Evolutionary conservation across 352 stramenopile species (phyloP), one percentile per base, ranked within the genome.

Genomic region (Pythium brachiatum): DNA sequence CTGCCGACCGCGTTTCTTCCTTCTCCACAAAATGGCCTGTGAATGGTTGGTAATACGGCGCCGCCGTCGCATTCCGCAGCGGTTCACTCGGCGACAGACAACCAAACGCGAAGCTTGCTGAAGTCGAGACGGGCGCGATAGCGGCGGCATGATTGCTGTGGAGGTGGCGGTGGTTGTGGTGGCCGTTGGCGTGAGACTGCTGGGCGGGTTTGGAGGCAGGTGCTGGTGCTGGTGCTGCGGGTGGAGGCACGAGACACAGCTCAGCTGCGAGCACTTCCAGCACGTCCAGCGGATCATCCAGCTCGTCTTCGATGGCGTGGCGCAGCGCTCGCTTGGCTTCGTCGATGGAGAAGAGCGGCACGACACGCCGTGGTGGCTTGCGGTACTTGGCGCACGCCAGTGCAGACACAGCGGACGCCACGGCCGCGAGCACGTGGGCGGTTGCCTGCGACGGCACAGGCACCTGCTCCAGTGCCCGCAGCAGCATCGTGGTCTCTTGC

Each of bases 361-460:
- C 53, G 9, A 50, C 57, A 1, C 78, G 72, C 27, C 76, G 74
- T 12, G 80, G 78, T 11, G 80, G 78, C 1, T 68, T 25, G 51
- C 72, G 64, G 53, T 73, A 69, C 20, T 72, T 80, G 8, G 66
- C 74, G 50, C 71, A 87, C 11, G 76, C 77, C 44, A 92, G 78
- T 7, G 78, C 74, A 15, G 80, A 78, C 9, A 92, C 68, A 9
- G 79, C 77, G 1, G 77, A 86, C 12, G 83, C 79, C 20, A 90
- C 76, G 11, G 66, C 66, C 6, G 75, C 76, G 15, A 89, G 67
- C 32, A 88, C 60, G 25, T 86, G 66, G 0, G 76, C 60, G 7
- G 78, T 66, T n/a, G 72, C 70, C 57, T 72, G 53, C 7, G 69
- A 58, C 2, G 80, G 75, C n/a, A 89, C 74, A 31, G 75, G 75